A percentile compares a stretch with the other conserved stretches of the same genome.
phyloP scores from a whole-genome alignment of 1,284 basidiomycete genomes.

The Phellinidium pouzarii region DNA sequence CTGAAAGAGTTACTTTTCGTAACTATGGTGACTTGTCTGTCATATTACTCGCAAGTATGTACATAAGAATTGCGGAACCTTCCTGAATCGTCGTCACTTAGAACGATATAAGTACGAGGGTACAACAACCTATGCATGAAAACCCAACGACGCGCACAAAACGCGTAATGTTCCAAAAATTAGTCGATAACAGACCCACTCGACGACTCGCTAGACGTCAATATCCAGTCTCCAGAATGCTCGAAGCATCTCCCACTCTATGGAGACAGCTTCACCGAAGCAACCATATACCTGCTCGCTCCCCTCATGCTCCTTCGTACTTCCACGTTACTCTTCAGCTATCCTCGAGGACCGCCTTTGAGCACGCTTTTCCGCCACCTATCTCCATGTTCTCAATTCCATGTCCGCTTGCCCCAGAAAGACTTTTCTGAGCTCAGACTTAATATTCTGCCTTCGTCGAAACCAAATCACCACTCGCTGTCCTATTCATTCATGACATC shows the following conservation, averaged over 20 bases:
- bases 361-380: constrained; percentile 16
- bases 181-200: neutral
- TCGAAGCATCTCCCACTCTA: neutral
- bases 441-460: neutral
- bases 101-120: no score
- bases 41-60: no score
- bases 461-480: neutral
- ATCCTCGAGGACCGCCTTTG: constrained; percentile 7
- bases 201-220: neutral
- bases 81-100: no score
- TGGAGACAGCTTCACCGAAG: constrained; percentile 11
- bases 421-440: neutral
- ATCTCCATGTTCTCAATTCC: neutral
- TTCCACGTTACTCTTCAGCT: constrained; percentile 2
- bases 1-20: no score
- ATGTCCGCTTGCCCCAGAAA: neutral
- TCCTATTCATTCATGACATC: neutral
- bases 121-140: no score
- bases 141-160: constrained; percentile 1
- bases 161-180: constrained; percentile 14
- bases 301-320: constrained; percentile 13
- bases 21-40: no score
- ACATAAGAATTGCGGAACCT: no score
- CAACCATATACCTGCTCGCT: neutral
- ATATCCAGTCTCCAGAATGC: constrained; percentile 7